Base-by-base conservation (phyloP, 768 basidiomycete species). In the Serendipita sp. region DNA sequence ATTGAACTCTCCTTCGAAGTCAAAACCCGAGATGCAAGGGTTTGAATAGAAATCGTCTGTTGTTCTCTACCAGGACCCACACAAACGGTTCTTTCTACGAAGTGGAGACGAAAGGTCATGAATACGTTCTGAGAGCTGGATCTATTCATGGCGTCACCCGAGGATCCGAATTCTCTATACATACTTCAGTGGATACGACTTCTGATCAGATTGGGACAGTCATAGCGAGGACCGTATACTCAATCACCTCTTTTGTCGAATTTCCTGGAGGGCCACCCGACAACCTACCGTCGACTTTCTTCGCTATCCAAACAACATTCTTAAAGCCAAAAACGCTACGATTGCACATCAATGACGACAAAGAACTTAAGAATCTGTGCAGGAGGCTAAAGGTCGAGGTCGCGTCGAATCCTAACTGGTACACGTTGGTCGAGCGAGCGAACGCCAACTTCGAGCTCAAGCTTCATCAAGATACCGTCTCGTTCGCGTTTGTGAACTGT, bases 111-210 rank as follows among this genome's bases (percentile, higher is more conserved):
- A 68, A 75, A 16, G 71, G 77, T 53, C 71, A 72, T 30, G 73
- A 75, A 42, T 66, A 84, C 48, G 78, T 78, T 64, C 70, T 86
- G 33, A 78, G 78, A 34, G 77, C 80, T 42, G 85, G 85, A 13
- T 76, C 78, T 0, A 78, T 82, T 3, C 83, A 85, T 64, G 85
- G 85, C 1, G 73, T 86, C 20, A 76, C 78, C n/a, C 77, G 79
- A 64, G 85, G 83, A 51, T 82, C 78, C 7, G 81, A 84, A 65
- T 76, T 87, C 64, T 78, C 77, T 42, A 50, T 86, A 22, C 83
- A 86, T 28, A 38, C 5, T 5, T 5, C 38, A 38, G 24, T 11
- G 3, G 30, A 24, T 11, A 24, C 9, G 83, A 86, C 69, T 85
- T 86, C 69, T 75, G 75, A 64, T 73, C 73, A n/a, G 78, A 78